Conservation (phyloP, 1,284 basidiomycete genomes). For the Microstroma glucosiphilum region DNA sequence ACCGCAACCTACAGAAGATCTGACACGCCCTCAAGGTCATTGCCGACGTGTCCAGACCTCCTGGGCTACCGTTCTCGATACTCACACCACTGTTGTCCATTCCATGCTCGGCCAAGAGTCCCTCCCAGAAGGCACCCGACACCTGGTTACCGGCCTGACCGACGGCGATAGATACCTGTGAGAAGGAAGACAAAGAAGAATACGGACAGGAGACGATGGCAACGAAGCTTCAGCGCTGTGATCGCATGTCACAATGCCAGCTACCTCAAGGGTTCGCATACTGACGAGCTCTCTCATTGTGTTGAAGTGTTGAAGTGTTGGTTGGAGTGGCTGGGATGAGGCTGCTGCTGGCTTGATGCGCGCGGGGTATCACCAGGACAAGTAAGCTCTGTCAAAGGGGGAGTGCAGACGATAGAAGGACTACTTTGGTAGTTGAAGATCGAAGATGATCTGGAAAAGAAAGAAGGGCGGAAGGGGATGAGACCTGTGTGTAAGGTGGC, state of each 20-base stretch:
- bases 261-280: not conserved
- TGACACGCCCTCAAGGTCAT: no score
- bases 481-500: no score
- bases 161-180: constrained; percentile 27
- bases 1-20: no score
- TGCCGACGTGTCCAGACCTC: not conserved
- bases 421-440: no score
- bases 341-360: no score
- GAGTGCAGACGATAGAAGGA: no score
- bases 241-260: not conserved
- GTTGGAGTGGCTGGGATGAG: not conserved
- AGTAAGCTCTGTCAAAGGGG: no score
- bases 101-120: constrained; percentile 49
- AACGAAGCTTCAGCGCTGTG: not conserved
- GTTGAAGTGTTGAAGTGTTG: not conserved
- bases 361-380: no score
- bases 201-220: not conserved
- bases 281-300: constrained; percentile 6
- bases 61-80: constrained; percentile 3
- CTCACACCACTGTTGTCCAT: constrained; percentile 42
- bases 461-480: no score
- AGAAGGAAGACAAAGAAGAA: not conserved
- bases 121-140: constrained; percentile 48
- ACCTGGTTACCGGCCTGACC: constrained; percentile 64
- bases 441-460: no score